phyloP scores from a whole-genome alignment of 352 stramenopile genomes.

The Globisporangium uncinulatum region DNA sequence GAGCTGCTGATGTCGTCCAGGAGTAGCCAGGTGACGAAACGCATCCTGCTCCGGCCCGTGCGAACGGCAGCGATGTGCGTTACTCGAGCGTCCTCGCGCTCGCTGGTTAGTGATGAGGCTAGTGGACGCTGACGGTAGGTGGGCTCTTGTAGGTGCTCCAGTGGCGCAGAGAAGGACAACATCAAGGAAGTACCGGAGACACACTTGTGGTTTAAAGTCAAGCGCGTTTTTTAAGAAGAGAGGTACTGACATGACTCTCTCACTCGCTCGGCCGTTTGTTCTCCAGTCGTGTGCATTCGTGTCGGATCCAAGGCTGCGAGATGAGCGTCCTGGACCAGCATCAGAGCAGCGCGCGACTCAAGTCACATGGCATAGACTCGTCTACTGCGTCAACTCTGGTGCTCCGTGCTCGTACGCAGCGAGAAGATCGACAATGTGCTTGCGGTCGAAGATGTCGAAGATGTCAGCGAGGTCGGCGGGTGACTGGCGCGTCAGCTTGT shows the following conservation, averaged over 20 bases:
- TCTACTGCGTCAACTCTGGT: not conserved
- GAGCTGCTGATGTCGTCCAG: conserved; percentile 62
- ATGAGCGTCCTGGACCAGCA: conserved; percentile 8
- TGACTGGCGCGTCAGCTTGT: conserved; percentile 30
- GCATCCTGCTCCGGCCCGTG: conserved; percentile 39
- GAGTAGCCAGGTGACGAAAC: conserved; percentile 55
- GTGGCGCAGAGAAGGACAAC: conserved; percentile 5
- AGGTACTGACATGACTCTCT: conserved; percentile 27
- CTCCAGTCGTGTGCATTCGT: conserved; percentile 7
- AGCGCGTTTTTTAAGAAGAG: conserved; percentile 34
- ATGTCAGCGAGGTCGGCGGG: conserved; percentile 29
- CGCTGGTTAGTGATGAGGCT: no score
- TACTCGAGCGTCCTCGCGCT: not conserved
- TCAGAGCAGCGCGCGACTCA: not conserved
- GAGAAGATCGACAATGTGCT: conserved; percentile 24
- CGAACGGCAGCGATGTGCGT: not conserved
- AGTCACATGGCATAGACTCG: not conserved
- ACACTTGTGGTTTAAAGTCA: conserved; percentile 33
- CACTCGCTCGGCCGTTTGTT: not conserved
- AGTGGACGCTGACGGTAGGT: not conserved
- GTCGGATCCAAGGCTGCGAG: not conserved
- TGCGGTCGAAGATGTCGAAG: conserved; percentile 36
- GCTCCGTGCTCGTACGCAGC: not conserved
- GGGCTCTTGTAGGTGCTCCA: not conserved
- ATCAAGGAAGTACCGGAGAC: not conserved